Percentiles rank a stretch among this genome's conserved stretches.
phyloP scores from a whole-genome alignment of 2,329 filamentous ascomycete species.

The Diaporthe sp. region DNA sequence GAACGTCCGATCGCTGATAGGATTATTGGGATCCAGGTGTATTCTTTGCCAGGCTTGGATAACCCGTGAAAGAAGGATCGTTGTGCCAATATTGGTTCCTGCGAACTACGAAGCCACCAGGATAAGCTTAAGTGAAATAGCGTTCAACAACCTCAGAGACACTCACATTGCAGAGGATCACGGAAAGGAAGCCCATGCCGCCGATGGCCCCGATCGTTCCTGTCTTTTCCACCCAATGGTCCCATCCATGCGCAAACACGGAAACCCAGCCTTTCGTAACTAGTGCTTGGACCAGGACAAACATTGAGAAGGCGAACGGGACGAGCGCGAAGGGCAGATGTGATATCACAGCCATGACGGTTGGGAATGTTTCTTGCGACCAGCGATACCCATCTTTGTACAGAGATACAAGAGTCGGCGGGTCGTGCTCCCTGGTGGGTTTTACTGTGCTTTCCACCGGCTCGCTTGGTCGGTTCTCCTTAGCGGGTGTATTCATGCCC shows the following conservation, averaged over 20 bases:
- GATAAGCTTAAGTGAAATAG: constrained; percentile 57
- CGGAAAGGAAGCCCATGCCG: constrained; percentile 80
- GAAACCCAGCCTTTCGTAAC: constrained; percentile 82
- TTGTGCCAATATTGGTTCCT: constrained; percentile 84
- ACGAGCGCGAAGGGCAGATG: constrained; percentile 78
- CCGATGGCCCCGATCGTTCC: constrained; percentile 77
- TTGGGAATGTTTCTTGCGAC: constrained; percentile 79
- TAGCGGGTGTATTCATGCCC: background rate
- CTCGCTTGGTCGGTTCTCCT: background rate
- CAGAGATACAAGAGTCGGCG: background rate
- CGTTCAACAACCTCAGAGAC: constrained; percentile 53
- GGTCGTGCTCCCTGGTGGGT: background rate
- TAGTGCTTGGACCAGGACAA: constrained; percentile 79
- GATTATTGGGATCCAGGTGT: constrained; percentile 50
- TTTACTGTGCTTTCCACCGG: background rate
- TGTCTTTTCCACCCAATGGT: constrained; percentile 78
- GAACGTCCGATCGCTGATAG: constrained; percentile 75
- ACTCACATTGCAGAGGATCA: constrained; percentile 79
- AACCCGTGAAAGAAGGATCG: constrained; percentile 78
- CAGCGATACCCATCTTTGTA: constrained; percentile 52
- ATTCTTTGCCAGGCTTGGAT: constrained; percentile 78
- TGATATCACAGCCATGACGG: constrained; percentile 72
- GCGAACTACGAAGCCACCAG: constrained; percentile 68
- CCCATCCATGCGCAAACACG: constrained; percentile 81
- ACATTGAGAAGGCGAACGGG: constrained; percentile 81